Evolutionary conservation across 345 rosid genomes (phyloP).

Genomic region (Mallotus nudiflorus): DNA sequence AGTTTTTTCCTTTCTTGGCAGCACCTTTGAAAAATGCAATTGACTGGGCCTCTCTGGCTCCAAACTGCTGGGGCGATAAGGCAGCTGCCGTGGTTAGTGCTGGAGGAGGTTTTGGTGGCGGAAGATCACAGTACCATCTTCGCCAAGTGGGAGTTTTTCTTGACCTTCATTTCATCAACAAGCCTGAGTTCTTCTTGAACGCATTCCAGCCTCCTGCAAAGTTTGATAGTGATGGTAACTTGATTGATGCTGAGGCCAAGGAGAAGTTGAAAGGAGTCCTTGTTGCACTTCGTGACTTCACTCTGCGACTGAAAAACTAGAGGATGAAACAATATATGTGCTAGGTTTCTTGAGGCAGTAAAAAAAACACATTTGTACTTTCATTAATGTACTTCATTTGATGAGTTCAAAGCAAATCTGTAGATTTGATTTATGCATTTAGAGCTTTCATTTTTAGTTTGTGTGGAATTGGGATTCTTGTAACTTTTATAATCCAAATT

Average conservation of each 20-base stretch:
- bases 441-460: no score
- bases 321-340: not conserved
- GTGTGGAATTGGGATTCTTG: no score
- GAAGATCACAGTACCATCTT: slow-evolving; percentile 63
- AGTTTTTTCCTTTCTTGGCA: slow-evolving; percentile 11
- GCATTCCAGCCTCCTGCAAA: slow-evolving; percentile 72
- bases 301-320: slow-evolving; percentile 44
- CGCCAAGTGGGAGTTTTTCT: slow-evolving; percentile 79
- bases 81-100: slow-evolving; percentile 78
- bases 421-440: no score
- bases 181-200: slow-evolving; percentile 67
- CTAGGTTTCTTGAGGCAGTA: no score
- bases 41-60: slow-evolving; percentile 81
- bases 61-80: slow-evolving; percentile 79
- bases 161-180: slow-evolving; percentile 88
- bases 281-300: slow-evolving; percentile 53
- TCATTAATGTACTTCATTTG: no score
- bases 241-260: slow-evolving; percentile 49
- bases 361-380: no score
- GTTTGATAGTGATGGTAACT: slow-evolving; percentile 65
- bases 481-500: no score
- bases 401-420: no score
- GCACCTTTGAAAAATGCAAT: slow-evolving; percentile 81
- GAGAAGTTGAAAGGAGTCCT: slow-evolving; percentile 54
- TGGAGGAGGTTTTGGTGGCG: slow-evolving; percentile 63